phyloP scores from a whole-genome alignment of 148 eudicot species.

The Rhododendron kiyosumense region DNA sequence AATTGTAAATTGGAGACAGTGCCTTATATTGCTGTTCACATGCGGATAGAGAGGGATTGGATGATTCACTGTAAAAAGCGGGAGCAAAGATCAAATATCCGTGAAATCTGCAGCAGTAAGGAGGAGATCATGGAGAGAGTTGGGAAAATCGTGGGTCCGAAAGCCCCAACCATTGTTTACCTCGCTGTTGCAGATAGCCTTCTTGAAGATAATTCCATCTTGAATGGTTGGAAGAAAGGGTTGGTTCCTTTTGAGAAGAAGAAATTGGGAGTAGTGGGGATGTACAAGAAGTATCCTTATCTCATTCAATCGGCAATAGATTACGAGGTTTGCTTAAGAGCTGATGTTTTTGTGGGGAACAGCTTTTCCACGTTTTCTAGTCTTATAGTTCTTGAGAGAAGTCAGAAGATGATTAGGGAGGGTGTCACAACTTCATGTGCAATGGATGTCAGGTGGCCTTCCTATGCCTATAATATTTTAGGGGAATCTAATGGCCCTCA shows the following conservation, averaged over 20 bases:
- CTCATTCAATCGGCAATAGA: constrained; percentile 90
- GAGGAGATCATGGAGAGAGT: constrained; percentile 78
- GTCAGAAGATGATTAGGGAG: constrained; percentile 47
- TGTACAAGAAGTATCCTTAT: constrained; percentile 73
- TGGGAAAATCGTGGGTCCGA: constrained; percentile 51
- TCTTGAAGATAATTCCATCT: constrained; percentile 64
- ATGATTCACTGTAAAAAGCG: constrained; percentile 92
- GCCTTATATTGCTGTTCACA: constrained; percentile 86
- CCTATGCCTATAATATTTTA: constrained; percentile 78
- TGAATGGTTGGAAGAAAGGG: constrained; percentile 66
- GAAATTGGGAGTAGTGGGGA: constrained; percentile 54
- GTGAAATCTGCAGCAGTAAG: constrained; percentile 81
- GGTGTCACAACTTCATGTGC: constrained; percentile 44
- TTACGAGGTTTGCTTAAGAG: constrained; percentile 86
- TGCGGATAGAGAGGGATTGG: constrained; percentile 98
- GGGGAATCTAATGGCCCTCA: constrained; percentile 60
- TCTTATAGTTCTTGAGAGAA: constrained; percentile 81
- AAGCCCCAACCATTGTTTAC: constrained; percentile 56
- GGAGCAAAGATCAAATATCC: constrained; percentile 60
- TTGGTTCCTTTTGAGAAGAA: constrained; percentile 82
- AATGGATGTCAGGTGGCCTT: constrained; percentile 61
- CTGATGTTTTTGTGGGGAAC: constrained; percentile 84
- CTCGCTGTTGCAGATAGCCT: constrained; percentile 89
- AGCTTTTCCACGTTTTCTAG: constrained; percentile 94
- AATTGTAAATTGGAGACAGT: constrained; percentile 9